These are phyloP conservation scores for Penicillium sp. DNA, from an alignment of 2,329 filamentous ascomycete genomes.

Conservation along the genomic window DNA sequence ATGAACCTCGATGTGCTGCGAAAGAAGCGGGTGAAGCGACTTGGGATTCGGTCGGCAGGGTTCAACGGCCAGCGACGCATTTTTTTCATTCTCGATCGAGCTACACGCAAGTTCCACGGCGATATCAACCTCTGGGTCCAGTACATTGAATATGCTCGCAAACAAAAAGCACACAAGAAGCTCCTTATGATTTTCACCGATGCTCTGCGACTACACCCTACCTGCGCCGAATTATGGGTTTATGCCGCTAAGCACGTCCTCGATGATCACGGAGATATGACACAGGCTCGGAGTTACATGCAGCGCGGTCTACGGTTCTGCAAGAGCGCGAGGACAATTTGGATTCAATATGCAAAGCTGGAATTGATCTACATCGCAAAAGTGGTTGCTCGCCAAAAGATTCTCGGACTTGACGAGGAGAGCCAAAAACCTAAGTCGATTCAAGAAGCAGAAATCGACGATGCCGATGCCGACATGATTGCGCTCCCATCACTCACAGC, in stretches of 20 bases:
- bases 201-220: conserved; percentile 75
- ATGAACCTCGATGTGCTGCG: conserved; percentile 64
- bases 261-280: conserved; percentile 77
- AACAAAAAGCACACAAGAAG: conserved; percentile 56
- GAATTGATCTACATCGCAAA: conserved; percentile 88
- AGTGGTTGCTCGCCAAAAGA: conserved; percentile 63
- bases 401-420: conserved; percentile 52
- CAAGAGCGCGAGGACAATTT: conserved; percentile 62
- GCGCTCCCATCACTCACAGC: conserved; percentile 52
- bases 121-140: conserved; percentile 77
- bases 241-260: conserved; percentile 68
- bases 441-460: conserved; percentile 31
- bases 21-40: conserved; percentile 69
- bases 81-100: conserved; percentile 81
- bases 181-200: conserved; percentile 53
- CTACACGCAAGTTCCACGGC: conserved; percentile 72
- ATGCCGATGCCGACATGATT: conserved; percentile 49
- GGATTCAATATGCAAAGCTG: conserved; percentile 80
- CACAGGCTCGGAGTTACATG: conserved; percentile 74
- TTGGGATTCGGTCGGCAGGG: conserved; percentile 64
- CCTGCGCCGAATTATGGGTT: conserved; percentile 75
- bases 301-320: conserved; percentile 85
- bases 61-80: conserved; percentile 71
- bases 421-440: conserved; percentile 35
- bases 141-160: conserved; percentile 72